These are phyloP conservation scores for Oenanthe javanica DNA, from an alignment of 140 eudicot species.

Conservation along the genomic window DNA sequence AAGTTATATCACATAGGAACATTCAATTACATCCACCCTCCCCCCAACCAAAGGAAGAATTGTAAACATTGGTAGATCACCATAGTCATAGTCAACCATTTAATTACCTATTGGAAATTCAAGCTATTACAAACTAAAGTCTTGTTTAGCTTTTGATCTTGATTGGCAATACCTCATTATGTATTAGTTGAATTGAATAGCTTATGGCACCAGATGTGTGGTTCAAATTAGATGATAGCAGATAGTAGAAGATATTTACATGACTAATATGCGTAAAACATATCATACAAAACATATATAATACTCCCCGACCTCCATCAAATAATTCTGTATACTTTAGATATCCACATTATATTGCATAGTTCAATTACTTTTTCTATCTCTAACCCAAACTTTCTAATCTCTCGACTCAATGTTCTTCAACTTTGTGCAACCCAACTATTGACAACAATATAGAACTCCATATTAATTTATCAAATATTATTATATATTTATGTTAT, in stretches of 20 bases:
- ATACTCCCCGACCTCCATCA: not conserved
- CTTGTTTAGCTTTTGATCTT: not conserved
- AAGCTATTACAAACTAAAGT: not conserved
- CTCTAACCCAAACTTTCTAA: too few species aligned
- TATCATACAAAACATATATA: not conserved
- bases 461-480: not conserved
- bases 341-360: not conserved
- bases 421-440: too few species aligned
- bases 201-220: not conserved
- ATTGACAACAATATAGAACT: not conserved
- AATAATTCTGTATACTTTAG: not conserved
- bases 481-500: too few species aligned
- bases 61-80: not conserved
- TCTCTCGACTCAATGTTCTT: too few species aligned
- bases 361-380: not conserved
- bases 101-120: not conserved
- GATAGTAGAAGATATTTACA: not conserved
- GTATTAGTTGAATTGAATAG: not conserved
- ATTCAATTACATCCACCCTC: not conserved
- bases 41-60: not conserved
- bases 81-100: not conserved
- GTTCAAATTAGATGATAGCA: not conserved
- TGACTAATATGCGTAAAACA: not conserved
- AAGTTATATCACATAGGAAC: not conserved
- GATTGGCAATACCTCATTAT: not conserved